A percentile compares a stretch with the other conserved stretches of the same genome.
phyloP scores from a whole-genome alignment of 1,284 basidiomycete genomes.

The Peniophora sp. region DNA sequence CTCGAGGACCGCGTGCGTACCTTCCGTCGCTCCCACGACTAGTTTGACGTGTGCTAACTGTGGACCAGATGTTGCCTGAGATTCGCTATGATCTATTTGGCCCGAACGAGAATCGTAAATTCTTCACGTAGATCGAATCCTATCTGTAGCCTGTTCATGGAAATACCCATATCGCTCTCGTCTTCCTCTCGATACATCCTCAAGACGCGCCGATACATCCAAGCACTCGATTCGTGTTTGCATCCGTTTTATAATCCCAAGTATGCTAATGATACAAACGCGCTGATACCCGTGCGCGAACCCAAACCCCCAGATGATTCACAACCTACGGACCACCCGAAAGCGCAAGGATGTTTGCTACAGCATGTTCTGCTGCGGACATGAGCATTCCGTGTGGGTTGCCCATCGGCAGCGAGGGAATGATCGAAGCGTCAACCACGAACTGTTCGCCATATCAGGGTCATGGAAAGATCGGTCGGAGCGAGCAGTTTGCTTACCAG shows the following conservation, averaged over 20 bases:
- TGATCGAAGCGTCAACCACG: slow-evolving; percentile 30
- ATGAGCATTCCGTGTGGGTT: slow-evolving; percentile 50
- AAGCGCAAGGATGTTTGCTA: slow-evolving; percentile 43
- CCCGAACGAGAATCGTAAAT: slow-evolving; percentile 80
- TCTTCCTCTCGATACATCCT: neutral
- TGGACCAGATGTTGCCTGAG: slow-evolving; percentile 80
- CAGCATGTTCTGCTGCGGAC: slow-evolving; percentile 47
- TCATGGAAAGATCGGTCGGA: neutral
- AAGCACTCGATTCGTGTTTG: too few species aligned
- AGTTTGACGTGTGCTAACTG: neutral
- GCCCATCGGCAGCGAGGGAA: slow-evolving; percentile 39
- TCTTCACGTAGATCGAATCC: slow-evolving; percentile 42
- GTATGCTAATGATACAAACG: too few species aligned
- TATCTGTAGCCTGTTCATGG: neutral
- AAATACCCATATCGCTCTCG: neutral
- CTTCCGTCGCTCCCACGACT: neutral
- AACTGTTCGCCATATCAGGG: slow-evolving; percentile 19
- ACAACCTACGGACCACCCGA: slow-evolving; percentile 36
- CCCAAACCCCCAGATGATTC: too few species aligned
- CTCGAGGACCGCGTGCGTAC: slow-evolving; percentile 79
- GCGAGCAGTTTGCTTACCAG: slow-evolving; percentile 26
- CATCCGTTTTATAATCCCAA: too few species aligned
- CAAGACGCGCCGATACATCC: too few species aligned
- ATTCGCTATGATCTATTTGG: slow-evolving; percentile 83
- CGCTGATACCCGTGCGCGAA: too few species aligned